Conservation (phyloP, 139 green algal species). For the Chlorella sp. region DNA sequence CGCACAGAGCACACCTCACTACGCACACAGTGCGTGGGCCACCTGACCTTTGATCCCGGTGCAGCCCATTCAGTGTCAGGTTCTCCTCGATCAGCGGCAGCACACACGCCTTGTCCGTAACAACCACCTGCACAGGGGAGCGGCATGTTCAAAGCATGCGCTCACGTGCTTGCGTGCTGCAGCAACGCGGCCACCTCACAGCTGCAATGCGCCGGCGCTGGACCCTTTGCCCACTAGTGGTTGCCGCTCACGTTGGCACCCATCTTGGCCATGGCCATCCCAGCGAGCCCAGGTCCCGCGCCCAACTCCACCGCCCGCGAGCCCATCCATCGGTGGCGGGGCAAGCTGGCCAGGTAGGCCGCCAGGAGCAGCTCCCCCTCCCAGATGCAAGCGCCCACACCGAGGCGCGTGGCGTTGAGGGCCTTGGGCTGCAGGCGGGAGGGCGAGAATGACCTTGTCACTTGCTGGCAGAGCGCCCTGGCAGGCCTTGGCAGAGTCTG, state of each 20-base stretch:
- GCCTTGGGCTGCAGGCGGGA: conserved; percentile 27
- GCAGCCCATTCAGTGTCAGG: conserved; percentile 34
- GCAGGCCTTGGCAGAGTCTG: no score
- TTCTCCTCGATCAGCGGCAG: conserved; percentile 38
- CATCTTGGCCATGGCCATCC: conserved; percentile 43
- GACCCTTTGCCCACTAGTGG: background rate
- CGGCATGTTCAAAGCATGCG: no score
- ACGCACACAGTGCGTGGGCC: background rate
- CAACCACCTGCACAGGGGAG: conserved; percentile 25
- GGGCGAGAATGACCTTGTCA: no score
- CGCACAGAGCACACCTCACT: no score
- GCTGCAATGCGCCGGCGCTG: background rate
- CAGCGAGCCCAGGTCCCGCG: conserved; percentile 38
- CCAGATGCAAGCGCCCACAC: conserved; percentile 50
- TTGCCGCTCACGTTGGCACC: conserved; percentile 32
- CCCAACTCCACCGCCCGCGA: conserved; percentile 40
- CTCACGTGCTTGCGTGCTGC: no score
- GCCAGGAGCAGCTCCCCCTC: conserved; percentile 53
- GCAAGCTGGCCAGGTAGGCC: conserved; percentile 35
- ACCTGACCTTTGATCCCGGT: conserved; percentile 12
- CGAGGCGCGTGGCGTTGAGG: conserved; percentile 43
- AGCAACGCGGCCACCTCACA: background rate
- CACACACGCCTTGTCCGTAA: conserved; percentile 45
- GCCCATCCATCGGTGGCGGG: conserved; percentile 32
- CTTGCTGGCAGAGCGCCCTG: no score